Conservation (phyloP, 345 rosid species). For the Carallia brachiata region DNA sequence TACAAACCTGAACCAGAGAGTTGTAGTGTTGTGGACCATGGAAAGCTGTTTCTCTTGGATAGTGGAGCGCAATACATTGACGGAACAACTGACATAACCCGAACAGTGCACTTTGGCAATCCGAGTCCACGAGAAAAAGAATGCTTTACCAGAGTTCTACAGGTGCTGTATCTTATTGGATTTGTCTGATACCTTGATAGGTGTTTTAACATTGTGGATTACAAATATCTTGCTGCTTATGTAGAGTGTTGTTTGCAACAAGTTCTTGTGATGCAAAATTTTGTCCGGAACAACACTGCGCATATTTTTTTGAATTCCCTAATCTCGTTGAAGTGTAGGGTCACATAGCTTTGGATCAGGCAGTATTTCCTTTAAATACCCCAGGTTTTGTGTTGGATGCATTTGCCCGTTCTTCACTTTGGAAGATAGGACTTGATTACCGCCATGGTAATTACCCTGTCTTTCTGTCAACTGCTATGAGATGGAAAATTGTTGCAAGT, state of each 20-base stretch:
- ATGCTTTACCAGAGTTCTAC: constrained; percentile 90
- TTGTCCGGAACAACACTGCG: not conserved
- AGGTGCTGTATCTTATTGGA: constrained; percentile 36
- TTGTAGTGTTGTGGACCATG: constrained; percentile 72
- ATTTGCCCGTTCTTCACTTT: constrained; percentile 87
- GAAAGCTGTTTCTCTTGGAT: constrained; percentile 76
- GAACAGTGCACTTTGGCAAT: constrained; percentile 89
- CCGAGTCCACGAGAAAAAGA: constrained; percentile 79
- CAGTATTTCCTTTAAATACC: constrained; percentile 85
- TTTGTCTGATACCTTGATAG: no score
- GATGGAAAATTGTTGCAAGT: not conserved
- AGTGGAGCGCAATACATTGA: constrained; percentile 96
- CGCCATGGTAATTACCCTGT: constrained; percentile 64
- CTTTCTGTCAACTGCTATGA: constrained; percentile 10
- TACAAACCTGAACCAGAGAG: constrained; percentile 81
- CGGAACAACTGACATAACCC: constrained; percentile 94
- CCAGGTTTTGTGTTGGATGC: constrained; percentile 94
- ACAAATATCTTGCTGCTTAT: no score
- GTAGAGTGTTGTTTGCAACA: no score
- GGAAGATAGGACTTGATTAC: constrained; percentile 97
- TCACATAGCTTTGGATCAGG: constrained; percentile 95
- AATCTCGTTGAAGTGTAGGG: constrained; percentile 54
- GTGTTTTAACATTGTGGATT: no score
- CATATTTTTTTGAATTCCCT: not conserved
- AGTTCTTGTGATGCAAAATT: no score